phyloP scores from a whole-genome alignment of 1,284 basidiomycete genomes.

The Moesziomyces parantarcticus region DNA sequence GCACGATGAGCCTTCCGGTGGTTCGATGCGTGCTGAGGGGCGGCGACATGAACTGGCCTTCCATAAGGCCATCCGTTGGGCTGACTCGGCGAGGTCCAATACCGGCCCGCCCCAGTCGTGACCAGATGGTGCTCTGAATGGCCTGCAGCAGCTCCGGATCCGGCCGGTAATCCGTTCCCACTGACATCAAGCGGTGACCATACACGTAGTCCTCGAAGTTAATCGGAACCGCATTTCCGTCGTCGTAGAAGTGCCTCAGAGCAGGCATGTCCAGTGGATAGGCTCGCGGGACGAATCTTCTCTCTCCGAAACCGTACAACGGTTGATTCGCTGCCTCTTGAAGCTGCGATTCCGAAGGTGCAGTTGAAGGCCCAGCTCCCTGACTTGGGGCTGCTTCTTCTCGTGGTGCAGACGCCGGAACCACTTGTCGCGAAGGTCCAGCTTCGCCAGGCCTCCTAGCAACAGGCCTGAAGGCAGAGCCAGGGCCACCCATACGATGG shows the following conservation, averaged over 20 bases:
- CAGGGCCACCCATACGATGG: neutral
- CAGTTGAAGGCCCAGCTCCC: too few species aligned
- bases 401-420: neutral
- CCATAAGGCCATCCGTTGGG: too few species aligned
- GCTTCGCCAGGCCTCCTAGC: neutral
- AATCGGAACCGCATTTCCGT: neutral
- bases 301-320: neutral
- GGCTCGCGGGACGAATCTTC: neutral
- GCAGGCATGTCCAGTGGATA: constrained; percentile 5
- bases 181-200: neutral
- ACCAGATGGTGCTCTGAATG: neutral
- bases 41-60: constrained; percentile 23
- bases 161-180: neutral
- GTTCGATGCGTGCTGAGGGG: neutral
- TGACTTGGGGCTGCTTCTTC: neutral
- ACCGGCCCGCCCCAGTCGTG: neutral
- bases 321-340: neutral
- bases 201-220: constrained; percentile 3
- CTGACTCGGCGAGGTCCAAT: neutral
- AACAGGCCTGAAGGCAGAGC: neutral
- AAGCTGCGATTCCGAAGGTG: too few species aligned
- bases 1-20: too few species aligned
- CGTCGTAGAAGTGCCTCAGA: constrained; percentile 5
- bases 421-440: neutral
- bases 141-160: constrained; percentile 1